These are phyloP conservation scores for Geoglossum cookeanum DNA, from an alignment of 2,329 filamentous ascomycete genomes.

Conservation along the genomic window DNA sequence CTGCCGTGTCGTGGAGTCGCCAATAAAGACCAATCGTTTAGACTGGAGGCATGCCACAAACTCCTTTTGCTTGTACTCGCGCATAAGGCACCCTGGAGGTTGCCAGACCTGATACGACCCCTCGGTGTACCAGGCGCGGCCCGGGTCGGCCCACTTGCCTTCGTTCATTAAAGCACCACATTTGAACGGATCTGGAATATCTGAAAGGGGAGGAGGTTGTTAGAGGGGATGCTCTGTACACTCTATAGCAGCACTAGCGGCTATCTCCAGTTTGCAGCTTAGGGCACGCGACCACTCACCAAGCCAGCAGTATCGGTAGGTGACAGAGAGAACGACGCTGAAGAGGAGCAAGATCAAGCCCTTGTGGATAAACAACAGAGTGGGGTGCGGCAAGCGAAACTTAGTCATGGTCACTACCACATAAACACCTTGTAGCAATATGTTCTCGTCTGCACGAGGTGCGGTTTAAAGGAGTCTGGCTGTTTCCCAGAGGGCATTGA, in stretches of 20 bases:
- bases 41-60: constrained; percentile 32
- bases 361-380: constrained; percentile 1
- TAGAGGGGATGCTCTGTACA: not conserved
- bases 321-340: constrained; percentile 2
- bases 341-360: constrained; percentile 6
- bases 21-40: constrained; percentile 37
- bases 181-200: constrained; percentile 30
- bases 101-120: constrained; percentile 33
- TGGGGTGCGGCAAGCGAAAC: not conserved
- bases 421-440: not conserved
- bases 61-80: constrained; percentile 33
- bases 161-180: constrained; percentile 31
- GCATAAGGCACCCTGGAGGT: constrained; percentile 38
- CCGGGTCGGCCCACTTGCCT: constrained; percentile 31
- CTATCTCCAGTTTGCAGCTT: not conserved
- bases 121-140: constrained; percentile 15
- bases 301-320: constrained; percentile 6
- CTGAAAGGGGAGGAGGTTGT: constrained; percentile 9
- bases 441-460: not conserved
- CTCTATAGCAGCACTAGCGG: not conserved
- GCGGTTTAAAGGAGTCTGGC: not conserved
- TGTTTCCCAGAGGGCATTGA: not conserved
- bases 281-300: constrained; percentile 13
- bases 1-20: constrained; percentile 40
- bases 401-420: not conserved